Conservation (phyloP, 495 filamentous ascomycete species). For the Durotheca rogersii region DNA sequence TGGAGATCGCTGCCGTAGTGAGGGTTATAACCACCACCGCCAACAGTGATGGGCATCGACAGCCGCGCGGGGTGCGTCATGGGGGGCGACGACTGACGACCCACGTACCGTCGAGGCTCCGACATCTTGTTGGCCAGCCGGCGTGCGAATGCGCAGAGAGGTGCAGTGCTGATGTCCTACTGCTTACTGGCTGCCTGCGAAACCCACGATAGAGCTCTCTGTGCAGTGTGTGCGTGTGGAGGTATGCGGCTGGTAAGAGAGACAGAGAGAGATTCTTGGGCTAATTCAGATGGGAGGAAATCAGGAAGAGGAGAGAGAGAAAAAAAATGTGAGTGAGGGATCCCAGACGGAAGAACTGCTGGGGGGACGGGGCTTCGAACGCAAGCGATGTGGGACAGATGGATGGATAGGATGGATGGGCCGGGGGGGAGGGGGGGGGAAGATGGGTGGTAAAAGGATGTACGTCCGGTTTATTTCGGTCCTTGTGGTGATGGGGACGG, state of each 20-base stretch:
- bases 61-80: conserved; percentile 52
- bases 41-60: conserved; percentile 46
- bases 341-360: background rate
- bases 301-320: conserved; percentile 7
- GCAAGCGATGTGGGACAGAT: conserved; percentile 13
- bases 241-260: too few species aligned
- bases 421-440: too few species aligned
- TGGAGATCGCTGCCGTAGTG: conserved; percentile 47
- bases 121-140: conserved; percentile 39
- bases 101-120: conserved; percentile 43
- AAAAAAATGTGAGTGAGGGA: background rate
- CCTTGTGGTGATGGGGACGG: background rate
- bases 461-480: conserved; percentile 24
- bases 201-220: conserved; percentile 10
- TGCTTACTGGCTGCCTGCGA: conserved; percentile 1
- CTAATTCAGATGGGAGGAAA: background rate
- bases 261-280: background rate
- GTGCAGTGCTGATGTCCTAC: conserved; percentile 10
- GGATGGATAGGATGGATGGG: too few species aligned
- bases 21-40: conserved; percentile 41
- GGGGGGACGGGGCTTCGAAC: background rate
- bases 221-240: conserved; percentile 12
- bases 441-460: too few species aligned
- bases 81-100: conserved; percentile 45
- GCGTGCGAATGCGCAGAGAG: conserved; percentile 9